Evolutionary conservation across 192 early-diverging fungal species (phyloP).

Genomic region (Backusella sp.): DNA sequence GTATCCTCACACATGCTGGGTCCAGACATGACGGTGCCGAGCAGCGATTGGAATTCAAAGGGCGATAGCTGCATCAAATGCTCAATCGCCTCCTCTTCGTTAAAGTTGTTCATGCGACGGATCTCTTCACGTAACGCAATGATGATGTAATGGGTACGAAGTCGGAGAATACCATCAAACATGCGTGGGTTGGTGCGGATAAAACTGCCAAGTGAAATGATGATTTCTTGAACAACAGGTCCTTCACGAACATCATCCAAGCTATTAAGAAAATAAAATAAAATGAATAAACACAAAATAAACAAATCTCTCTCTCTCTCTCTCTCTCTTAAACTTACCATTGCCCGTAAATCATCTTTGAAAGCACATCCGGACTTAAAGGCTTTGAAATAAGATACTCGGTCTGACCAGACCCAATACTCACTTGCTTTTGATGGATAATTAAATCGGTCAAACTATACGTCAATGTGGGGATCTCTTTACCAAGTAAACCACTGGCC

Average conservation of each 20-base stretch:
- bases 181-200: constrained; percentile 62
- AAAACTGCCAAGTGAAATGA: constrained; percentile 76
- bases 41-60: constrained; percentile 73
- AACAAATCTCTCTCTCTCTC: too few species aligned
- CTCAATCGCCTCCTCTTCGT: constrained; percentile 79
- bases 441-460: constrained; percentile 80
- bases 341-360: constrained; percentile 65
- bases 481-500: constrained; percentile 70
- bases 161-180: constrained; percentile 82
- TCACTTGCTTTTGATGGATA: constrained; percentile 74
- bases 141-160: constrained; percentile 81
- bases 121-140: constrained; percentile 89
- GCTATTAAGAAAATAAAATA: constrained; percentile 32
- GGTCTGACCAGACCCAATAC: constrained; percentile 66
- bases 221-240: constrained; percentile 79
- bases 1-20: constrained; percentile 46
- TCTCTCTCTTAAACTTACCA: constrained; percentile 33
- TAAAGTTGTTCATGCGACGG: constrained; percentile 64
- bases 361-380: constrained; percentile 65
- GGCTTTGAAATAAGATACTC: constrained; percentile 73
- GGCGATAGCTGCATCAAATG: constrained; percentile 80
- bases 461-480: constrained; percentile 73
- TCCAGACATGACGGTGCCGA: constrained; percentile 71
- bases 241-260: constrained; percentile 77
- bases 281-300: constrained; percentile 4